These are phyloP conservation scores for Microsporum audouinii DNA, from an alignment of 2,329 filamentous ascomycete species.

Conservation along the genomic window DNA sequence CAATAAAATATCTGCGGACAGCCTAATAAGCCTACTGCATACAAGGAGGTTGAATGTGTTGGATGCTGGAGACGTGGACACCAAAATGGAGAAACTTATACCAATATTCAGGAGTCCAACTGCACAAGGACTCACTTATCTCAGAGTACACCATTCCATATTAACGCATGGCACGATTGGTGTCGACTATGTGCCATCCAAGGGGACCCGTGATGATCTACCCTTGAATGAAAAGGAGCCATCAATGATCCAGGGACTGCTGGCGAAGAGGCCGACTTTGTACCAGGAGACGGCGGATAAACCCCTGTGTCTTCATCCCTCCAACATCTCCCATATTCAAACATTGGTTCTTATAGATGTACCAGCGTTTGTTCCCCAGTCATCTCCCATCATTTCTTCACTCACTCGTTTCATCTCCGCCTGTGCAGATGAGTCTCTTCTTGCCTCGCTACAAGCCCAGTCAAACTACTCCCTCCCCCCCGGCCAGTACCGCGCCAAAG, in stretches of 20 bases:
- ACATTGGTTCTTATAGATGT: slow-evolving; percentile 48
- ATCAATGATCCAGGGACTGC: slow-evolving; percentile 27
- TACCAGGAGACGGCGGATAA: slow-evolving; percentile 19
- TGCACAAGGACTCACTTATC: slow-evolving; percentile 40
- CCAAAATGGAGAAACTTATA: slow-evolving; percentile 45
- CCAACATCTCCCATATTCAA: slow-evolving; percentile 43
- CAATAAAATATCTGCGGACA: slow-evolving; percentile 46
- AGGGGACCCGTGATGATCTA: not conserved
- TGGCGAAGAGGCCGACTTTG: slow-evolving; percentile 28
- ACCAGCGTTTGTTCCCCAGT: slow-evolving; percentile 34
- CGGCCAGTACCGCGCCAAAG: slow-evolving; percentile 39
- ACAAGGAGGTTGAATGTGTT: slow-evolving; percentile 44
- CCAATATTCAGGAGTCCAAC: slow-evolving; percentile 40
- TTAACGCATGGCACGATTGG: slow-evolving; percentile 32
- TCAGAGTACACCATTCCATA: slow-evolving; percentile 46
- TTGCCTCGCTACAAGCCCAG: slow-evolving; percentile 42
- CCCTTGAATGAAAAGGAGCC: not conserved
- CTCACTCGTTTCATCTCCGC: slow-evolving; percentile 46
- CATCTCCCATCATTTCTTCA: slow-evolving; percentile 32
- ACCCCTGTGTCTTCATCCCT: slow-evolving; percentile 40
- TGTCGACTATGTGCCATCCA: too few species aligned
- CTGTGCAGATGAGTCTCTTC: slow-evolving; percentile 44
- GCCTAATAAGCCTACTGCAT: slow-evolving; percentile 42
- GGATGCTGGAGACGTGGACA: slow-evolving; percentile 43
- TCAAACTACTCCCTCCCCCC: slow-evolving; percentile 51